Percentiles rank a stretch among this genome's conserved stretches.
phyloP scores from a whole-genome alignment of 208 protist species.

The Trypanosoma cruzi region DNA sequence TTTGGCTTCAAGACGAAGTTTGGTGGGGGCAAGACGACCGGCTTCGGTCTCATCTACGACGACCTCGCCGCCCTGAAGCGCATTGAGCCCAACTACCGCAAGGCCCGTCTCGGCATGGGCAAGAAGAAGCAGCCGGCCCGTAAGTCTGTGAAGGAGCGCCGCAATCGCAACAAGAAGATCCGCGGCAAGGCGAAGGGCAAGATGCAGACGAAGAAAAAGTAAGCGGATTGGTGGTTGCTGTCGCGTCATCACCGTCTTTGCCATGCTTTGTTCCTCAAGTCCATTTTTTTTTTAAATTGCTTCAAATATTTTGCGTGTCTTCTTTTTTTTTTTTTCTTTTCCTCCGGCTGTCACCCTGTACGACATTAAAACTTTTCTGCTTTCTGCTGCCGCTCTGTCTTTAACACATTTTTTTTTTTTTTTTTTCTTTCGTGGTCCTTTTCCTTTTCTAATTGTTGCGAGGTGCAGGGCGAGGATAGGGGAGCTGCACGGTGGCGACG shows the following conservation, averaged over 20 bases:
- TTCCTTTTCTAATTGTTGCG: no score
- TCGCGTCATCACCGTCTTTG: not conserved
- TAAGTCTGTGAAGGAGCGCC: conserved; percentile 99
- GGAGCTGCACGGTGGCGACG: no score
- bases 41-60: conserved; percentile 99
- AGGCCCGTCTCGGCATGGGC: conserved; percentile 94
- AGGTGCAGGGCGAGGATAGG: no score
- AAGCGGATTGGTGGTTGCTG: conserved; percentile 13
- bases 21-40: conserved; percentile 98
- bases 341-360: not conserved
- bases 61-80: conserved; percentile 50
- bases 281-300: conserved; percentile 11
- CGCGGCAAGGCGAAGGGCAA: conserved; percentile 97
- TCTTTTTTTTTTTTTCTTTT: conserved; percentile 12
- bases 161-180: conserved; percentile 99
- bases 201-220: conserved; percentile 92
- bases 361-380: conserved; percentile 10
- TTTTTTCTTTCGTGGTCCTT: not conserved
- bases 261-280: not conserved
- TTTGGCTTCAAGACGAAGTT: conserved; percentile 99
- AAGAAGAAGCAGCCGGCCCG: conserved; percentile 90
- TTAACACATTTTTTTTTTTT: not conserved
- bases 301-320: not conserved
- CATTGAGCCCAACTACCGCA: conserved; percentile 97
- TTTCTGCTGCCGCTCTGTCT: conserved; percentile 13